These are phyloP conservation scores for Myxozyma sirexii DNA, from an alignment of 805 yeast species.

Conservation along the genomic window DNA sequence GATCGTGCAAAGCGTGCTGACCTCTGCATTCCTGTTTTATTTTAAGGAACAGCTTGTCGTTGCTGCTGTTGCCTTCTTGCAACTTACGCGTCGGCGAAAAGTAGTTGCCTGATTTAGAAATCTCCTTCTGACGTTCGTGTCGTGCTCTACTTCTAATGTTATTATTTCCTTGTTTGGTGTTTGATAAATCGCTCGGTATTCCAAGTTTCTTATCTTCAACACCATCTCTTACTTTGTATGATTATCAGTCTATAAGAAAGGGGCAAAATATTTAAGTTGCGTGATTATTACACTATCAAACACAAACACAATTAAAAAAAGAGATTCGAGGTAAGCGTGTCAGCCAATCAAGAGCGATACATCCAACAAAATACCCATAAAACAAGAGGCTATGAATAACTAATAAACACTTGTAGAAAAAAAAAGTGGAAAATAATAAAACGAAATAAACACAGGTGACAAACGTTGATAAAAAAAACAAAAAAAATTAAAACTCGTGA, in stretches of 20 bases:
- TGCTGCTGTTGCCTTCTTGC: slow-evolving; percentile 13
- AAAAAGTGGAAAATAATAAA: background rate
- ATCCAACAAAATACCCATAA: background rate
- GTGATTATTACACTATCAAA: slow-evolving; percentile 5
- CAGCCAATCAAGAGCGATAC: background rate
- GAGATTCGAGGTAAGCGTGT: background rate
- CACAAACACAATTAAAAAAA: background rate
- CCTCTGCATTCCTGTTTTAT: slow-evolving; percentile 87
- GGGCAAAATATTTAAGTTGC: background rate
- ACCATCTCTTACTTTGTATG: no score
- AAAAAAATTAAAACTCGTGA: background rate
- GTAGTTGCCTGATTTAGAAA: background rate
- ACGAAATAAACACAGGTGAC: no score
- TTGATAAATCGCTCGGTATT: no score
- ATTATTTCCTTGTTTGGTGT: no score
- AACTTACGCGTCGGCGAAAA: slow-evolving; percentile 1
- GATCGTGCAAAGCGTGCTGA: slow-evolving; percentile 77
- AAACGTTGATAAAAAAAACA: slow-evolving; percentile 4
- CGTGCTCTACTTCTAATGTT: no score
- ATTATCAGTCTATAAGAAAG: no score
- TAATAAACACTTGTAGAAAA: background rate
- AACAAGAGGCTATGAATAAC: background rate
- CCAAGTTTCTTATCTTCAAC: no score
- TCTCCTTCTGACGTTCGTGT: background rate
- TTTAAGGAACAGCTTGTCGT: slow-evolving; percentile 82